phyloP scores from a whole-genome alignment of 441 rosid species.

The Corymbia calophylla region DNA sequence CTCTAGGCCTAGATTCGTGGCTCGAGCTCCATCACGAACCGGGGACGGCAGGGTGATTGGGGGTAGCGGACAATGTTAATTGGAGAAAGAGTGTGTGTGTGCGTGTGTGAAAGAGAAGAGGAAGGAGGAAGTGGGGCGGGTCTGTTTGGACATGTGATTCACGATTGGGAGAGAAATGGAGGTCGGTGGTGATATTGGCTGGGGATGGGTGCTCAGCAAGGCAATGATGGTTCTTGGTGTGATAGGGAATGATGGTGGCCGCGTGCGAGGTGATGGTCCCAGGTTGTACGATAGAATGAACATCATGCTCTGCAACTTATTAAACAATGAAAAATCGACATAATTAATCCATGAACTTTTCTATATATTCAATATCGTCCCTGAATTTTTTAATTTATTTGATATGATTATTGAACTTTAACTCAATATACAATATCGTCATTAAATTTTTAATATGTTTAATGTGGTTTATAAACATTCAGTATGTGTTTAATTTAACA shows the following conservation, averaged over 20 bases:
- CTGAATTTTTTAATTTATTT: not conserved
- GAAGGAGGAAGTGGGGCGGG: not conserved
- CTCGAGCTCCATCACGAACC: not conserved
- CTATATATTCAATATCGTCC: not conserved
- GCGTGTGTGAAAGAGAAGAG: not conserved
- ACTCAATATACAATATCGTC: no score
- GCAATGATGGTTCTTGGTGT: not conserved
- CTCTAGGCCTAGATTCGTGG: not conserved
- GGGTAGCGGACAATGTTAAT: not conserved
- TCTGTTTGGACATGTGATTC: not conserved
- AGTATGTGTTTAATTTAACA: fast-evolving
- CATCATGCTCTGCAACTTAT: fast-evolving
- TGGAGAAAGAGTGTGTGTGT: not conserved
- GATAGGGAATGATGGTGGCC: not conserved
- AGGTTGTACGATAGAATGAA: not conserved
- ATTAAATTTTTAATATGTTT: no score
- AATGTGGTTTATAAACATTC: no score
- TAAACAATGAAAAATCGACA: not conserved
- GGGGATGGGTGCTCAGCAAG: not conserved
- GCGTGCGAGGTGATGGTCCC: not conserved
- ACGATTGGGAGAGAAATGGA: not conserved
- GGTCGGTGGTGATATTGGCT: not conserved
- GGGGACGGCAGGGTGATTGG: not conserved
- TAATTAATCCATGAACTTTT: not conserved
- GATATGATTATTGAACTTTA: not conserved